Evolutionary conservation across 1,284 basidiomycete genomes (phyloP).

Genomic region (Cystobasidiaceae sp.): DNA sequence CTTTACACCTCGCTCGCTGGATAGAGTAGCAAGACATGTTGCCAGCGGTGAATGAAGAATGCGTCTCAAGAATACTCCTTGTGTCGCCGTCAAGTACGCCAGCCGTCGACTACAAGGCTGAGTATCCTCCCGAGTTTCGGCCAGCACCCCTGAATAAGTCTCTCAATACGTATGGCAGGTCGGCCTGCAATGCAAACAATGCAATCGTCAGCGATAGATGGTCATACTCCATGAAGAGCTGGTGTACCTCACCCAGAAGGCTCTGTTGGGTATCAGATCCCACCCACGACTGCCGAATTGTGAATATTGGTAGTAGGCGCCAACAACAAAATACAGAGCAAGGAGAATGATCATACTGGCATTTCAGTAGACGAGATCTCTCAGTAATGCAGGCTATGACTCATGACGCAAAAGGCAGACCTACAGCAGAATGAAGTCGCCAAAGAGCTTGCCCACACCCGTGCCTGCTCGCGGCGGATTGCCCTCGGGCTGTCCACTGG

Average conservation of each 20-base stretch:
- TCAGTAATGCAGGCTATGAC: background rate
- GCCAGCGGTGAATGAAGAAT: no score
- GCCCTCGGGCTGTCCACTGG: slow-evolving; percentile 43
- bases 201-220: slow-evolving; percentile 28
- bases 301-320: slow-evolving; percentile 75
- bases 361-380: background rate
- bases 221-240: background rate
- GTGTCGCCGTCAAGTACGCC: background rate
- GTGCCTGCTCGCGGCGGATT: slow-evolving; percentile 38
- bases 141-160: slow-evolving; percentile 52
- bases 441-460: slow-evolving; percentile 56
- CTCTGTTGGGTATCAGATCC: slow-evolving; percentile 69
- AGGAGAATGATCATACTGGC: slow-evolving; percentile 57
- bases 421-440: slow-evolving; percentile 72
- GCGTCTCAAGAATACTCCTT: background rate
- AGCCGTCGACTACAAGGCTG: slow-evolving; percentile 5
- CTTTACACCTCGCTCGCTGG: no score
- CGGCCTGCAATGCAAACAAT: slow-evolving; percentile 71
- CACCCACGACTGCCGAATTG: slow-evolving; percentile 69
- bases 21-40: no score
- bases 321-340: slow-evolving; percentile 62
- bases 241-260: slow-evolving; percentile 5
- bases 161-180: slow-evolving; percentile 72
- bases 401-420: slow-evolving; percentile 43
- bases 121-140: slow-evolving; percentile 24